These are phyloP conservation scores for Rubia balearica DNA, from an alignment of 305 asterid species.

Conservation along the genomic window DNA sequence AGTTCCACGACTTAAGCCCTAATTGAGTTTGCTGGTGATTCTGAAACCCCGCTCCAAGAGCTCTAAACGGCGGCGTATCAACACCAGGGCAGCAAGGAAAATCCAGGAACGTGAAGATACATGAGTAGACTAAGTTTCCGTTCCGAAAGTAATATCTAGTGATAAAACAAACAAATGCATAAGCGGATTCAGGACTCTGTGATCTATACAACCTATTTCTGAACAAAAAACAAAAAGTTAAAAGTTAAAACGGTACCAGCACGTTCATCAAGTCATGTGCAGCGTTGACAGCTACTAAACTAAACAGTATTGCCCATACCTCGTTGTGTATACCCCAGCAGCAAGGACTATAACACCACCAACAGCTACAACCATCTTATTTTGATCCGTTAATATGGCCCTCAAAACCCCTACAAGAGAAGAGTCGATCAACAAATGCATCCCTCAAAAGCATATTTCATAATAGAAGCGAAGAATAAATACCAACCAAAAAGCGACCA, in stretches of 20 bases:
- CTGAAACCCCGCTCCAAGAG: slow-evolving; percentile 10
- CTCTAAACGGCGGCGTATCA: slow-evolving; percentile 4
- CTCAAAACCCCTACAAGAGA: slow-evolving; percentile 65
- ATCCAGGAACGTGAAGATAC: neutral
- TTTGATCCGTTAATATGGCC: slow-evolving; percentile 83
- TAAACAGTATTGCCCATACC: slow-evolving; percentile 38
- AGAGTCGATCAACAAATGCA: neutral
- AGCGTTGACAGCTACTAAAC: neutral
- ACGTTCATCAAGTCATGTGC: neutral
- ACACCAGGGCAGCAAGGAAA: neutral
- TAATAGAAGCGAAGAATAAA: neutral
- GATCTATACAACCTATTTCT: neutral
- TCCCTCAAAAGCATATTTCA: neutral
- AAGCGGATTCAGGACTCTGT: neutral
- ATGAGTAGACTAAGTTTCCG: neutral
- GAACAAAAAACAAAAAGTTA: neutral
- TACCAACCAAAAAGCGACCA: neutral
- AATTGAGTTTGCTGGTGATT: neutral
- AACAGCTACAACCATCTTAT: slow-evolving; percentile 87
- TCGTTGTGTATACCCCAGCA: slow-evolving; percentile 91
- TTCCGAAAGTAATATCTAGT: neutral
- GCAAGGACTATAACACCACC: slow-evolving; percentile 97
- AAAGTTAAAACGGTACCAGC: neutral
- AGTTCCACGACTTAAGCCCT: neutral
- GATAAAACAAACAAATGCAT: neutral